These are phyloP conservation scores for Beauveria sp. DNA, from an alignment of 2,329 filamentous ascomycete species.

Conservation along the genomic window DNA sequence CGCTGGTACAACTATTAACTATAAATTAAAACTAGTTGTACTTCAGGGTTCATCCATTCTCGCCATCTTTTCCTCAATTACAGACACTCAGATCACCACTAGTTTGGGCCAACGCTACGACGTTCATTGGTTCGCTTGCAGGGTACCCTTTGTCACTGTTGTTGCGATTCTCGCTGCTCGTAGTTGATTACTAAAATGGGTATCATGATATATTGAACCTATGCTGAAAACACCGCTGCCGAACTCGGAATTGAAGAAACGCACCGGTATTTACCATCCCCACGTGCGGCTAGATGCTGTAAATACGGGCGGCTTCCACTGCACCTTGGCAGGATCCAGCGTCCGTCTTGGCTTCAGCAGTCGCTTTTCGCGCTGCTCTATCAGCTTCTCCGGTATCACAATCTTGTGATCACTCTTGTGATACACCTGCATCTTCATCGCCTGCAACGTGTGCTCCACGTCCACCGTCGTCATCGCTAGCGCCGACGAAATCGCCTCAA, in stretches of 20 bases:
- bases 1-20: too few species aligned
- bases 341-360: conserved; percentile 68
- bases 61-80: neutral
- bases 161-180: neutral
- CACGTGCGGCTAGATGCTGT: conserved; percentile 84
- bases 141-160: neutral
- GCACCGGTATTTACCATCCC: conserved; percentile 64
- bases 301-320: conserved; percentile 96
- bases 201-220: conserved; percentile 1
- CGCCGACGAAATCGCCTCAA: conserved; percentile 71
- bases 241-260: neutral
- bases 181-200: neutral
- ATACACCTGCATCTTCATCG: conserved; percentile 90
- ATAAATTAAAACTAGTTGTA: too few species aligned
- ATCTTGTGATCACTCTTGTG: conserved; percentile 96
- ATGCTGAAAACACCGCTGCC: neutral
- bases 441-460: conserved; percentile 89
- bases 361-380: conserved; percentile 72
- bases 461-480: conserved; percentile 97
- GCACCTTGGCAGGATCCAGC: conserved; percentile 71
- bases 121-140: neutral
- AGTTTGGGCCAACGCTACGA: neutral
- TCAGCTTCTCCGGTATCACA: conserved; percentile 76
- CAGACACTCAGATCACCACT: neutral
- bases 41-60: neutral